phyloP scores from a whole-genome alignment of 768 basidiomycete genomes.

The Phylloporus scabripes region DNA sequence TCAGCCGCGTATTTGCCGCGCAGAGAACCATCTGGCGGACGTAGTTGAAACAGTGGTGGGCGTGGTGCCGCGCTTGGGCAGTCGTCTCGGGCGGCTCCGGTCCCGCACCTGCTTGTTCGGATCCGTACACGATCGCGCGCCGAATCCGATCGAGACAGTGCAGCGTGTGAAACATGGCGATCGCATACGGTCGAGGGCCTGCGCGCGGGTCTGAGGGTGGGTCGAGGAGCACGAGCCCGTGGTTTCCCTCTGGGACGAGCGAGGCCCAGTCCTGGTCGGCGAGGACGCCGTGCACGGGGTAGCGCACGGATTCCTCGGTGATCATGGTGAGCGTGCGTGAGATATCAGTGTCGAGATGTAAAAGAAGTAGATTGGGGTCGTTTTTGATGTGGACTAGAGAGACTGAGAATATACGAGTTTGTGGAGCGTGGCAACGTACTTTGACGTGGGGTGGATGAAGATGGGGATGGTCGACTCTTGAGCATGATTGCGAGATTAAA shows the following conservation, averaged over 20 bases:
- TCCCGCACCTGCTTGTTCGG: background rate
- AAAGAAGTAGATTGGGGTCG: conserved; percentile 7
- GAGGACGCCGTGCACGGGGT: conserved; percentile 18
- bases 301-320: conserved; percentile 23
- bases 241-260: conserved; percentile 17
- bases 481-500: conserved; percentile 15
- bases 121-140: conserved; percentile 11
- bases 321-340: conserved; percentile 8
- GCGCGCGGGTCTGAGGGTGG: background rate
- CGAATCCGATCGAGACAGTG: conserved; percentile 38
- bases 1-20: conserved; percentile 30
- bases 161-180: conserved; percentile 38
- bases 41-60: conserved; percentile 38
- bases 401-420: background rate
- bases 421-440: conserved; percentile 7
- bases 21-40: conserved; percentile 36
- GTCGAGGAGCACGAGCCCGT: conserved; percentile 16
- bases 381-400: conserved; percentile 10
- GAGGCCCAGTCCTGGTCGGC: conserved; percentile 24
- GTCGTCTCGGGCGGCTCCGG: background rate
- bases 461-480: background rate
- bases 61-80: conserved; percentile 7
- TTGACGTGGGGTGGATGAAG: conserved; percentile 6
- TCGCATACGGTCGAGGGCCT: conserved; percentile 25
- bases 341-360: conserved; percentile 14